Base-by-base conservation (phyloP, 495 filamentous ascomycete species). In the Xylaria grammica region DNA sequence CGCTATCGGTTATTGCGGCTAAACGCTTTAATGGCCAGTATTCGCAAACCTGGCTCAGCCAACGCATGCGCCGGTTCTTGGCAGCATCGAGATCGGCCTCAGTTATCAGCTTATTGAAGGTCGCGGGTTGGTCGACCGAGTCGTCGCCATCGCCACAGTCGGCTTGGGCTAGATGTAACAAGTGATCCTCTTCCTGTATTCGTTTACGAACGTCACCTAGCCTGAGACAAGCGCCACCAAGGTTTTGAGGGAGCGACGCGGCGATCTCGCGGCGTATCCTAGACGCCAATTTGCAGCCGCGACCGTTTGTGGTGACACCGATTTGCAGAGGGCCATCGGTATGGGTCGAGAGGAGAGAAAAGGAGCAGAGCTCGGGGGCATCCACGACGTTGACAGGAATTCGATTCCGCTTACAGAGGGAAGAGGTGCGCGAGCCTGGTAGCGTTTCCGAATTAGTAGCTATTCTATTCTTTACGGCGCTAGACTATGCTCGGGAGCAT, bases 21-120 rank as follows among this genome's bases (percentile, higher is more conserved):
- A 99, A 84, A 19, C 90, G 87, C 48, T 86, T 86, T 22, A 99
- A 81, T 1, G 95, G 94, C 96, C 96, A 99, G 77, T 99, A 99
- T 80, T 99, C 95, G 82, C 96, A 99, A 19, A 99, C 94, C 73
- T 99, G 95, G 19, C 89, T 86, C 3, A 99, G 78, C 96, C 96
- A 99, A 26, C 95, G 87, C 80, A 96, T 93, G 44, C 95, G 83
- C 53, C 96, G 82, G 19, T 85, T 92, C 76, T 90, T 93, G 8
- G 87, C 87, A 2, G 90, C 90, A 51, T 91, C 88, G 4, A 83
- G 75, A 68, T 94, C 92, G 59, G 85, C 84, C 52, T 92, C 90
- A 10, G 79, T 79, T 9, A 98, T 84, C 0, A 98, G 77, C 57
- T 86, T 86, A 73, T 99, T 99, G 77, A 99, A 97, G 0, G 82